phyloP scores from a whole-genome alignment of 1,139 yeast genomes.

The Komagataea norvegica region DNA sequence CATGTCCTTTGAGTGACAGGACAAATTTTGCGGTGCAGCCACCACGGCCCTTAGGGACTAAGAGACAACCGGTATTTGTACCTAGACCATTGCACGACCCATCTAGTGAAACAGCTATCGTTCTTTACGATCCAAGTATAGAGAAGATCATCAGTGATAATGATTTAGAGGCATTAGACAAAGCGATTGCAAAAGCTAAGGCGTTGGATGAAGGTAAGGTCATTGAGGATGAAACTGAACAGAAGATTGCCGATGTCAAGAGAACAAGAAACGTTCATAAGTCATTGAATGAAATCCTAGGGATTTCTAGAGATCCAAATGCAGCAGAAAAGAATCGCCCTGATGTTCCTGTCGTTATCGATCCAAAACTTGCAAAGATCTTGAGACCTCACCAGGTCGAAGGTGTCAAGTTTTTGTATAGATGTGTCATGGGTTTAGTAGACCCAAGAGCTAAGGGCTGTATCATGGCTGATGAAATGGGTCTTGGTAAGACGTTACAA shows the following conservation, averaged over 20 bases:
- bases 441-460: constrained; percentile 91
- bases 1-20: constrained; percentile 45
- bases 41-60: constrained; percentile 81
- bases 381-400: constrained; percentile 95
- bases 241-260: constrained; percentile 20
- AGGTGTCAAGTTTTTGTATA: constrained; percentile 85
- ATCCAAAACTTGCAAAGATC: constrained; percentile 78
- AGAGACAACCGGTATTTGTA: constrained; percentile 60
- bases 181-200: constrained; percentile 25
- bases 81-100: constrained; percentile 96
- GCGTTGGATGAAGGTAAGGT: constrained; percentile 25
- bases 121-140: constrained; percentile 89
- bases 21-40: constrained; percentile 40
- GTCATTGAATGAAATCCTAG: constrained; percentile 76
- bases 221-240: constrained; percentile 25
- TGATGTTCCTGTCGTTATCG: constrained; percentile 94
- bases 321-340: constrained; percentile 51
- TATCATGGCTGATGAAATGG: constrained; percentile 99
- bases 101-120: constrained; percentile 87
- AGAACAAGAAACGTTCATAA: constrained; percentile 46
- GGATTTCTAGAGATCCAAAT: constrained; percentile 53
- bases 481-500: constrained; percentile 92
- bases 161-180: constrained; percentile 30
- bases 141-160: constrained; percentile 52
- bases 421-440: constrained; percentile 85